A percentile compares a stretch with the other conserved stretches of the same genome.
Conservation (phyloP, 345 rosid species). For the Ricinus communis region DNA sequence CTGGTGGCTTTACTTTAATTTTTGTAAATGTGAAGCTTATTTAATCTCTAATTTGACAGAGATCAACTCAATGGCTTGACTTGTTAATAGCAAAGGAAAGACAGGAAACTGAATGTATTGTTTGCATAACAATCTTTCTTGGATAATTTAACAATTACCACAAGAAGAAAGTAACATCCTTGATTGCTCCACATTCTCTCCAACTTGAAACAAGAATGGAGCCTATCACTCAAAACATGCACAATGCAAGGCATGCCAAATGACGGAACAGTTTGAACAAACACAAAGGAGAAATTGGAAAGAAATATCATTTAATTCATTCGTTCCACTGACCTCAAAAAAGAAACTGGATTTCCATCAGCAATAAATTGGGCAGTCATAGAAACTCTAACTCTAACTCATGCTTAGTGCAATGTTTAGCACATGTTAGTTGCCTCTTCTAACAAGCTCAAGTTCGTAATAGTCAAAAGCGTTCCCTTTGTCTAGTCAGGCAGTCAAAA, state of each 20-base stretch:
- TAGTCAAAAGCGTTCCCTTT: not conserved
- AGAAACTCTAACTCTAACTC: not conserved
- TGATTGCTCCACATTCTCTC: not conserved
- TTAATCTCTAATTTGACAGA: not conserved
- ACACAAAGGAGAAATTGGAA: not conserved
- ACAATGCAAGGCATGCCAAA: not conserved
- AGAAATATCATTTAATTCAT: too few species aligned
- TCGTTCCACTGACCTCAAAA: not conserved
- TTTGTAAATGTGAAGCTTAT: not conserved
- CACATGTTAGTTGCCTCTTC: not conserved
- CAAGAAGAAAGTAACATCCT: not conserved
- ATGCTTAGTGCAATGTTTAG: not conserved
- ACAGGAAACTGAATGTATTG: not conserved
- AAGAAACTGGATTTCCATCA: not conserved
- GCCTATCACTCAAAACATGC: not conserved
- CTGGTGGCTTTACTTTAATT: not conserved
- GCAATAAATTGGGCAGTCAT: not conserved
- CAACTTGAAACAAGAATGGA: not conserved
- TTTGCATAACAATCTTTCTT: constrained; percentile 10
- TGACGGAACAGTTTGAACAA: not conserved
- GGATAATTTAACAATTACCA: not conserved
- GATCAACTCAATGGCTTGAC: too few species aligned
- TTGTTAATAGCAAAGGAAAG: not conserved
- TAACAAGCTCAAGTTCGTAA: not conserved
- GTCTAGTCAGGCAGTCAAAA: not conserved